Conservation (phyloP, 768 basidiomycete genomes). For the Trichaptum fuscoviolaceum region DNA sequence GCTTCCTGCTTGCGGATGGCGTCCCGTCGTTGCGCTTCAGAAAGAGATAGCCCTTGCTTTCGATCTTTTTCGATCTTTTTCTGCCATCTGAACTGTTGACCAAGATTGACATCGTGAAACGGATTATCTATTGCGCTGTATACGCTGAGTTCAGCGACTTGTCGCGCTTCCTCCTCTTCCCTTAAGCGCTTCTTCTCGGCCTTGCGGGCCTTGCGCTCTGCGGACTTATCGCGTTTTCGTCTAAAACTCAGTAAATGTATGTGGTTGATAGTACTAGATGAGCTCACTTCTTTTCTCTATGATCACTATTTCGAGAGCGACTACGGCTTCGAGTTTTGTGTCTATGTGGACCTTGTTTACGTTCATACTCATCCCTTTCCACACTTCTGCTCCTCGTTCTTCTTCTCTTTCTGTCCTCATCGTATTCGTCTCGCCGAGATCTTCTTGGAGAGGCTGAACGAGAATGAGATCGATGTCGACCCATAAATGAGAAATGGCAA, state of each 20-base stretch:
- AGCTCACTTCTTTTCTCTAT: conserved; percentile 45
- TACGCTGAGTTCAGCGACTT: conserved; percentile 90
- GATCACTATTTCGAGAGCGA: conserved; percentile 27
- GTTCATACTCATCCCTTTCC: conserved; percentile 41
- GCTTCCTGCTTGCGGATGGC: conserved; percentile 80
- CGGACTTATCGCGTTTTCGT: conserved; percentile 82
- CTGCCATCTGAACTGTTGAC: conserved; percentile 97
- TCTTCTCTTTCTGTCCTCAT: conserved; percentile 20
- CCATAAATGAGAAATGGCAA: conserved; percentile 30
- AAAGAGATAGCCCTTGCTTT: conserved; percentile 74
- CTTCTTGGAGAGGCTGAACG: conserved; percentile 35
- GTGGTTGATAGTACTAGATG: neutral
- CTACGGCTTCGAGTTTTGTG: conserved; percentile 26
- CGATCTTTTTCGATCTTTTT: conserved; percentile 97
- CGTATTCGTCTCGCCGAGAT: conserved; percentile 14
- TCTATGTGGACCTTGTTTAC: conserved; percentile 19
- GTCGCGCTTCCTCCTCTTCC: conserved; percentile 87
- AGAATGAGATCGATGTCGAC: conserved; percentile 44
- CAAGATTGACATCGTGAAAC: conserved; percentile 95
- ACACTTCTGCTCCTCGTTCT: conserved; percentile 28
- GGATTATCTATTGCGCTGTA: conserved; percentile 98
- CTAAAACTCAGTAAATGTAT: conserved; percentile 30
- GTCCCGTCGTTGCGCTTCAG: conserved; percentile 78
- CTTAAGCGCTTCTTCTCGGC: conserved; percentile 79
- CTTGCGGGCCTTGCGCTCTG: conserved; percentile 78